phyloP scores from a whole-genome alignment of 108 stramenopile species.

The Cafeteria roenbergensis region DNA sequence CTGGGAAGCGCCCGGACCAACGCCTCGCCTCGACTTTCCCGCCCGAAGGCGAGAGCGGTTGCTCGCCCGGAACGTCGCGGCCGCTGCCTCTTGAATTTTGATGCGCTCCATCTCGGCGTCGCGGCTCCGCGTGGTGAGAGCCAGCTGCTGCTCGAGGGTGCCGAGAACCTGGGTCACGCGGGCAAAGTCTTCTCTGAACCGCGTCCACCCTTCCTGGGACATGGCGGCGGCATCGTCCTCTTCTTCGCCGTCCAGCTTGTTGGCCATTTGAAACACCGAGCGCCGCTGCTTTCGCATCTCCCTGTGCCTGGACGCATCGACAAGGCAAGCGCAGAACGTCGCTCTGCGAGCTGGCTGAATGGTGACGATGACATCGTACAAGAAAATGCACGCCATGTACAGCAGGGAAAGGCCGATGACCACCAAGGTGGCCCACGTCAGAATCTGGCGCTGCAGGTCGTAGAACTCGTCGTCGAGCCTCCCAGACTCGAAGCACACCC shows the following conservation, averaged over 20 bases:
- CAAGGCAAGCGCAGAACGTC: background rate
- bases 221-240: background rate
- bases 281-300: background rate
- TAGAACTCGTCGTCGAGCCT: background rate
- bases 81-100: no score
- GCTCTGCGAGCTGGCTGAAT: background rate
- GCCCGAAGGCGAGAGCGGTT: no score
- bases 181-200: background rate
- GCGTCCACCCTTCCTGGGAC: background rate
- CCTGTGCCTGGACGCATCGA: background rate
- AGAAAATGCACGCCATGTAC: background rate
- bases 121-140: no score
- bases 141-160: no score
- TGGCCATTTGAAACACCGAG: background rate
- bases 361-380: background rate
- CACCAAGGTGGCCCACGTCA: background rate
- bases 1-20: no score
- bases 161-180: no score
- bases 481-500: background rate
- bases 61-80: no score
- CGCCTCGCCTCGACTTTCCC: no score
- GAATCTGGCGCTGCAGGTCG: background rate
- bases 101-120: no score
- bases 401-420: background rate
- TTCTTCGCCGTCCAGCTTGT: background rate